phyloP scores from a whole-genome alignment of 2,329 filamentous ascomycete species.

The Ceratocystis alfenasii region DNA sequence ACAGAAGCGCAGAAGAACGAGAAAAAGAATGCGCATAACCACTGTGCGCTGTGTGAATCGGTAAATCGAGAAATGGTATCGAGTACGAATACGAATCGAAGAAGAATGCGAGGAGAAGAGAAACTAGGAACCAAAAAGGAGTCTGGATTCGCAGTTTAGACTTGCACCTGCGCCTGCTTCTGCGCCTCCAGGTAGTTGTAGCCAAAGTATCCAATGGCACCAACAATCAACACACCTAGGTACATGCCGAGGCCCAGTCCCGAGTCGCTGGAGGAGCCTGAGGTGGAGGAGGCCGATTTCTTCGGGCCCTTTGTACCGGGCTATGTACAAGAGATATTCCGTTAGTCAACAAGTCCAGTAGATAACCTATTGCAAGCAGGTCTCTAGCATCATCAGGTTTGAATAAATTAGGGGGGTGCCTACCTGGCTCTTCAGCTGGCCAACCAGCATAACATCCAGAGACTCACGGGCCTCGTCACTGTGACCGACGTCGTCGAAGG shows the following conservation, averaged over 20 bases:
- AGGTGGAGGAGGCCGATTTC: conserved; percentile 38
- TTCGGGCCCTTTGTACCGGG: conserved; percentile 68
- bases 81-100: neutral
- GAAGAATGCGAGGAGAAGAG: conserved; percentile 1
- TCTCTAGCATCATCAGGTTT: too few species aligned
- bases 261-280: conserved; percentile 39
- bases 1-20: neutral
- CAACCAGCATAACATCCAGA: conserved; percentile 63
- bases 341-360: neutral
- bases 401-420: conserved; percentile 27
- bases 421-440: conserved; percentile 70
- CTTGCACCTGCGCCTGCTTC: conserved; percentile 27
- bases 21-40: too few species aligned
- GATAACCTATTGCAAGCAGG: too few species aligned
- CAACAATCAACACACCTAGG: conserved; percentile 66
- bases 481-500: conserved; percentile 98
- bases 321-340: conserved; percentile 33
- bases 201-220: conserved; percentile 61
- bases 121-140: neutral
- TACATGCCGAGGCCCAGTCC: conserved; percentile 70
- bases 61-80: too few species aligned
- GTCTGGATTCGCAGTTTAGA: conserved; percentile 24
- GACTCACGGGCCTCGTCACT: conserved; percentile 96
- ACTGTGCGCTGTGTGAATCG: too few species aligned
- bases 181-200: conserved; percentile 71